phyloP scores from a whole-genome alignment of 2,329 filamentous ascomycete species.

The Diaporthe sp. region DNA sequence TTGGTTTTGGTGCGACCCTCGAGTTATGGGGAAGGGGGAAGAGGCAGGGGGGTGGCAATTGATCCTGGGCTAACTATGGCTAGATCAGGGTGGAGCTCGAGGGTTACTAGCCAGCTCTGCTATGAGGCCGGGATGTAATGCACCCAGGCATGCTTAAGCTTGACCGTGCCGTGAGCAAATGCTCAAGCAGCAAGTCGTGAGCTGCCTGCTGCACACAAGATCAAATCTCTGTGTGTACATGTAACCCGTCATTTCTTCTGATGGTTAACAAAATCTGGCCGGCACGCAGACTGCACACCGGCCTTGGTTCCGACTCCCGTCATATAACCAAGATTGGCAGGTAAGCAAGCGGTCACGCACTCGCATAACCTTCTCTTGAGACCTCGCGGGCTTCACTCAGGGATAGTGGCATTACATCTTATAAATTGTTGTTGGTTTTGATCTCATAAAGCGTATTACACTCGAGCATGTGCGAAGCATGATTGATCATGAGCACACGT shows the following conservation, averaged over 20 bases:
- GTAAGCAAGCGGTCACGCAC: neutral
- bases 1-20: neutral
- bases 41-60: too few relatives aligned
- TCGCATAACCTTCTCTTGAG: neutral
- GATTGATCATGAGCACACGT: neutral
- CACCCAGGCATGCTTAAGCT: too few relatives aligned
- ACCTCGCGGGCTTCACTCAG: neutral
- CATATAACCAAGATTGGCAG: neutral
- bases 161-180: too few relatives aligned
- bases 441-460: neutral
- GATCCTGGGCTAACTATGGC: neutral
- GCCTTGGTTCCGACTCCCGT: neutral
- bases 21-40: too few relatives aligned
- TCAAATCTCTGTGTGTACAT: neutral
- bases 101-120: neutral
- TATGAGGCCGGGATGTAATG: neutral
- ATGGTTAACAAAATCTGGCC: neutral
- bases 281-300: neutral
- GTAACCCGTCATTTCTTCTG: neutral
- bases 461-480: neutral
- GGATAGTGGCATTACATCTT: constrained; percentile 9
- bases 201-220: neutral
- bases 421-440: neutral
- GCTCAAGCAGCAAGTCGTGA: neutral
- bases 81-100: neutral